Percentiles rank a stretch among this genome's conserved stretches.
Evolutionary conservation across 495 filamentous ascomycete species (phyloP).

Genomic region (Trichoderma asperelloides): DNA sequence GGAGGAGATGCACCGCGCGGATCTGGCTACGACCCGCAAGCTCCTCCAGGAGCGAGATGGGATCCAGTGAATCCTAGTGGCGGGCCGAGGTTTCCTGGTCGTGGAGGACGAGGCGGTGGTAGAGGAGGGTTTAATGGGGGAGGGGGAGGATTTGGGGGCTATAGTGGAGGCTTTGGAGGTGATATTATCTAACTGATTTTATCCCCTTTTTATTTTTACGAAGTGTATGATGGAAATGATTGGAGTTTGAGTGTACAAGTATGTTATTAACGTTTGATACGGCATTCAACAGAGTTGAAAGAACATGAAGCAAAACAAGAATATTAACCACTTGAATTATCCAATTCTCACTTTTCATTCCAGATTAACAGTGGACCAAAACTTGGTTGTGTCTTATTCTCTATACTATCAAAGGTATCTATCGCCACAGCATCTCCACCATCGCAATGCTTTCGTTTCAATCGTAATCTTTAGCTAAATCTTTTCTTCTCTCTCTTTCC

Average conservation of each 20-base stretch:
- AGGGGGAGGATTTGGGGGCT: slow-evolving; percentile 22
- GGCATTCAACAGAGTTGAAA: neutral
- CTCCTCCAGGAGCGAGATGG: slow-evolving; percentile 53
- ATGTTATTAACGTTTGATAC: no score
- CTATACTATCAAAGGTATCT: slow-evolving; percentile 7
- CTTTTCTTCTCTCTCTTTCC: neutral
- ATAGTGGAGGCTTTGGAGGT: slow-evolving; percentile 29
- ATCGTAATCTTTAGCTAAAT: neutral
- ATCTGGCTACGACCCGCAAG: slow-evolving; percentile 39
- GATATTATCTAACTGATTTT: slow-evolving; percentile 32
- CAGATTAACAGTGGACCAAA: neutral
- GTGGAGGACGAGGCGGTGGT: neutral
- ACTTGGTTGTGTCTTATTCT: neutral
- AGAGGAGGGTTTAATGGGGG: slow-evolving; percentile 15
- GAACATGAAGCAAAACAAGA: no score
- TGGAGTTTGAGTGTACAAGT: neutral
- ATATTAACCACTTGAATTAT: no score
- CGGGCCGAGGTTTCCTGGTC: slow-evolving; percentile 28
- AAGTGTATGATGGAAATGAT: neutral
- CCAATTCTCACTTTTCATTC: neutral
- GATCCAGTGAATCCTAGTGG: slow-evolving; percentile 78
- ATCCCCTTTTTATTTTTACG: neutral
- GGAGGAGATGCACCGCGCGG: slow-evolving; percentile 22
- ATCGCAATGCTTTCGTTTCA: neutral
- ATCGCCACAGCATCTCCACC: neutral